Evolutionary conservation across 768 basidiomycete species (phyloP), one percentile per base, ranked within the genome.

Genomic region (Suillus variegatus): DNA sequence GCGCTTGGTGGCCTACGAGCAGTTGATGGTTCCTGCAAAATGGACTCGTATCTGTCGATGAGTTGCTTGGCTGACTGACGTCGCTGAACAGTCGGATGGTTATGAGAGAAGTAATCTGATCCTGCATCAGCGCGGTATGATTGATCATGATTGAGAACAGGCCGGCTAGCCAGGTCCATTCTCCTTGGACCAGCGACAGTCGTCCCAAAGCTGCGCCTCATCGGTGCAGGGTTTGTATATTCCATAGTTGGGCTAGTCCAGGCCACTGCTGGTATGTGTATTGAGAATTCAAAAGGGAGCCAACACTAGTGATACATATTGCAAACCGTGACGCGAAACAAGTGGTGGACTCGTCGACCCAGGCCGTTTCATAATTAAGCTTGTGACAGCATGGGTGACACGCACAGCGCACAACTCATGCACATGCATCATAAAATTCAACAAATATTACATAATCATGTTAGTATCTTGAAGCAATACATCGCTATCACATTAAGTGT

Each of bases 31-130:
- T 43, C 40, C 10, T 51, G 70, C 46, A 69, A 72, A 69, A 86
- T 77, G 18, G 84, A 79, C 70, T 88, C 87, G 67, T 81, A 88
- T 58, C 80, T 81, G 66, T 77, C 79, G 68, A 88, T 86, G 22
- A 88, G 74, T 38, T 83, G 84, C 67, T 82, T 87, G 3, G 86
- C 81, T 25, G 86, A 82, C 57, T 72, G 72, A 41, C 71, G 73
- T 64, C 72, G 76, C 57, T 78, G 70, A 35, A 71, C 16, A 38
- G 56, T 64, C 13, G 36, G 25, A n/a, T 40, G 47, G 60, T 44
- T 32, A 1, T 60, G 40, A 22, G 67, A 57, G 35, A n/a, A 36
- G n/a, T 61, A 51, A 46, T 60, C 51, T 51, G 46, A 25, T 44
- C 9, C 6, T 60, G 32, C 36, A 35, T 32, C 20, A 61, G 40